Percentiles rank a stretch among this genome's conserved stretches.
These are phyloP conservation scores for Serpula lacrymans DNA, from an alignment of 768 basidiomycete species.

Conservation along the genomic window DNA sequence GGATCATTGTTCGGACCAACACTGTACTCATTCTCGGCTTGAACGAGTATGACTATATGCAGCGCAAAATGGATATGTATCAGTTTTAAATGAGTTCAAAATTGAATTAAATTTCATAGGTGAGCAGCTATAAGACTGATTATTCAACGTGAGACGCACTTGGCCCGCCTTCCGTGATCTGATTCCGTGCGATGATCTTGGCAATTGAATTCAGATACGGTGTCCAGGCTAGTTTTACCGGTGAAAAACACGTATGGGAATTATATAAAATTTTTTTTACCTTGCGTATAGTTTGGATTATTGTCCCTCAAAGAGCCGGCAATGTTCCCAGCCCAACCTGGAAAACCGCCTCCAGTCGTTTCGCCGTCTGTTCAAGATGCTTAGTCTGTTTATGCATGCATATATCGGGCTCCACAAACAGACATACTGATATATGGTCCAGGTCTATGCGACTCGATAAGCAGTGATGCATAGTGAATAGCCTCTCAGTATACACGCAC, in stretches of 20 bases:
- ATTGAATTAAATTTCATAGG: too few species aligned
- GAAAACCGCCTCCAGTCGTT: slow-evolving; percentile 52
- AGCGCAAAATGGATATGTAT: neutral
- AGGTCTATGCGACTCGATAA: slow-evolving; percentile 27
- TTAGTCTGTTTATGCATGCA: neutral
- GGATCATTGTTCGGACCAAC: slow-evolving; percentile 38
- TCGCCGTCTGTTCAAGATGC: slow-evolving; percentile 45
- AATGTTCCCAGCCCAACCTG: slow-evolving; percentile 53
- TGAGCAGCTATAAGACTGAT: neutral
- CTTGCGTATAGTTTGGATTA: slow-evolving; percentile 42
- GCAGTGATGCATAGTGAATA: neutral
- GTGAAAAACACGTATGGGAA: slow-evolving; percentile 18
- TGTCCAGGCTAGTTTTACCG: slow-evolving; percentile 47
- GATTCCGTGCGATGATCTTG: slow-evolving; percentile 45
- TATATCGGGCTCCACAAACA: neutral
- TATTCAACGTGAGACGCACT: slow-evolving; percentile 44
- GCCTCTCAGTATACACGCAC: too few species aligned
- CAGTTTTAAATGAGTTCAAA: slow-evolving; percentile 2
- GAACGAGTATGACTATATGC: slow-evolving; percentile 44
- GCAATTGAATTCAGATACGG: slow-evolving; percentile 50
- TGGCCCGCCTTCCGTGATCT: slow-evolving; percentile 53
- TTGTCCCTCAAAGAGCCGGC: slow-evolving; percentile 43
- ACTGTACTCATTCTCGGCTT: slow-evolving; percentile 53
- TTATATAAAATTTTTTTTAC: slow-evolving; percentile 19
- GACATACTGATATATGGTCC: slow-evolving; percentile 51